These are phyloP conservation scores for Trichocladium uniseriatum DNA, from an alignment of 495 filamentous ascomycete species.

Conservation along the genomic window DNA sequence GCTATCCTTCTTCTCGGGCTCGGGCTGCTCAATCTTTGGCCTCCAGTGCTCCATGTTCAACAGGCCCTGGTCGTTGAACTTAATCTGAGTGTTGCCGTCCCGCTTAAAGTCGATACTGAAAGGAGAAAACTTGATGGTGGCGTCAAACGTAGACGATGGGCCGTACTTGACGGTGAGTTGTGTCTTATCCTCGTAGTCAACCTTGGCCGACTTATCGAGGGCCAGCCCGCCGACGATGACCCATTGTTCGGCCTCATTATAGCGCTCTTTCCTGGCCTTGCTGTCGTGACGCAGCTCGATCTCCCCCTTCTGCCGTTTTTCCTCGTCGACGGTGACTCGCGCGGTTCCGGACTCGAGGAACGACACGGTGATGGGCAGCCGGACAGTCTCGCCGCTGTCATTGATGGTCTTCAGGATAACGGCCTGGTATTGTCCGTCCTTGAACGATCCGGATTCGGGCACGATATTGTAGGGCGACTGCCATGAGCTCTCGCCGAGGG, in stretches of 20 bases:
- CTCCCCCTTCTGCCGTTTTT: conserved; percentile 76
- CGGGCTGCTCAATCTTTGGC: conserved; percentile 64
- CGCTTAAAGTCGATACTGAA: conserved; percentile 80
- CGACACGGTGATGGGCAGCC: conserved; percentile 72
- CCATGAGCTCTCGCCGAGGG: conserved; percentile 56
- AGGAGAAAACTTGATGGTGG: conserved; percentile 69
- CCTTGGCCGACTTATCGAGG: conserved; percentile 54
- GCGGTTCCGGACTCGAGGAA: conserved; percentile 84
- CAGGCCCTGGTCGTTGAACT: conserved; percentile 76
- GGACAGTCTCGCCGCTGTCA: conserved; percentile 51
- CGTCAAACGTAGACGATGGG: conserved; percentile 63
- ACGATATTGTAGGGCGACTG: conserved; percentile 72
- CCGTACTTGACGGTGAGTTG: conserved; percentile 76
- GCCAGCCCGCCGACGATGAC: conserved; percentile 71
- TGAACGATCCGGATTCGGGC: conserved; percentile 59
- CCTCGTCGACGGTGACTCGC: conserved; percentile 81
- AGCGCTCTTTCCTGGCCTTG: conserved; percentile 78
- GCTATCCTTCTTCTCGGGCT: conserved; percentile 44
- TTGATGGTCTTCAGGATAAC: conserved; percentile 66
- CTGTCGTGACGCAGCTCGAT: conserved; percentile 82
- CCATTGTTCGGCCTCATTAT: conserved; percentile 85
- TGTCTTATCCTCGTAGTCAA: conserved; percentile 47
- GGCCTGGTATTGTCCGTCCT: conserved; percentile 70
- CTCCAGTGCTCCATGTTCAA: conserved; percentile 96
- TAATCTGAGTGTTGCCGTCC: conserved; percentile 71